These are phyloP conservation scores for Sugiyamaella chiloensis DNA, from an alignment of 805 yeast species.

Conservation along the genomic window DNA sequence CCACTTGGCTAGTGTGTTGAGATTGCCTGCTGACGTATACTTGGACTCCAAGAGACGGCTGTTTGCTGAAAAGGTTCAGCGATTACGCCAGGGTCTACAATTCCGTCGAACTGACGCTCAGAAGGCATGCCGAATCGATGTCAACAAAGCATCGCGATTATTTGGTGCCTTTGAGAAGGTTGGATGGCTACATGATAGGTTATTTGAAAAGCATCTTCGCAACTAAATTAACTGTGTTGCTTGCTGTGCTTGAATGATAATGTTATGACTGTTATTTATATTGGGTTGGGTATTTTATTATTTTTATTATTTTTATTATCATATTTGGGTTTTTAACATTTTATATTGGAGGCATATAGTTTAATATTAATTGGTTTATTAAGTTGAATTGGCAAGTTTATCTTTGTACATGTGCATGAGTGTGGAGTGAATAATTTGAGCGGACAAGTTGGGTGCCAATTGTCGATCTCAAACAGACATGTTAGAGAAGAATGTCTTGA, in stretches of 20 bases:
- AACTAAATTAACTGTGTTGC: too few species aligned
- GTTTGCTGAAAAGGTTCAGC: constrained; percentile 82
- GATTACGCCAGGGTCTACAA: constrained; percentile 65
- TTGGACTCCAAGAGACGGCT: constrained; percentile 74
- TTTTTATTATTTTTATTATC: constrained; percentile 4
- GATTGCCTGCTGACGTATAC: constrained; percentile 84
- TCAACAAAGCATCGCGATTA: constrained; percentile 88
- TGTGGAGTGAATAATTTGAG: too few species aligned
- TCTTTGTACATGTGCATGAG: too few species aligned
- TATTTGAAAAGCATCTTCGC: constrained; percentile 55
- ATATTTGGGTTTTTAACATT: neutral
- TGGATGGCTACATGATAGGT: constrained; percentile 83
- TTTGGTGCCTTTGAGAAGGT: constrained; percentile 87
- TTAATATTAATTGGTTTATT: neutral
- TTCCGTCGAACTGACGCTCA: constrained; percentile 97
- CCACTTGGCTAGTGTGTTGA: constrained; percentile 76
- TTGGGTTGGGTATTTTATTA: constrained; percentile 8
- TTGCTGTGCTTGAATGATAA: neutral
- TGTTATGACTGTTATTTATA: constrained; percentile 2
- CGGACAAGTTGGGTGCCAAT: too few species aligned
- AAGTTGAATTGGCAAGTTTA: neutral
- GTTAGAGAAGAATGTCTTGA: too few species aligned
- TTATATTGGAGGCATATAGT: neutral
- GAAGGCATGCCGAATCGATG: constrained; percentile 96
- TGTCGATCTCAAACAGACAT: too few species aligned